Percentiles rank a stretch among this genome's conserved stretches.
Conservation (phyloP, 2,329 filamentous ascomycete genomes). For the Pseudogymnoascus sp. region DNA sequence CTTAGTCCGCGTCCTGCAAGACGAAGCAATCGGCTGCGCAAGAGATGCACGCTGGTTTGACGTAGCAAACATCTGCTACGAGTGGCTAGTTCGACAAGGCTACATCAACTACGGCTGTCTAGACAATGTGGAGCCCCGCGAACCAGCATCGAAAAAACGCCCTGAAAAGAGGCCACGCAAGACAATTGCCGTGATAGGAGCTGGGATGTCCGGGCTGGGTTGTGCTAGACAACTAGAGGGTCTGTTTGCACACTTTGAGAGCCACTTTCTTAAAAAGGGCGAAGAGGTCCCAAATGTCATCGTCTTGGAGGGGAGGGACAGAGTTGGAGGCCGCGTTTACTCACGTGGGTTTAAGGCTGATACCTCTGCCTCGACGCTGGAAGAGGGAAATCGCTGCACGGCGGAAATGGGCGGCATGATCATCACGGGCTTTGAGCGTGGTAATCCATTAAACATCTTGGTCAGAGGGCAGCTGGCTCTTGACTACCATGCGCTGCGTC, state of each 20-base stretch:
- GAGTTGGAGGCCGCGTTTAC: slow-evolving; percentile 88
- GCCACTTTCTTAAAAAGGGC: slow-evolving; percentile 54
- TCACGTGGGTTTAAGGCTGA: slow-evolving; percentile 58
- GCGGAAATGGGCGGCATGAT: slow-evolving; percentile 98
- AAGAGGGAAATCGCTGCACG: slow-evolving; percentile 59
- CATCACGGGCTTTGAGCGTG: slow-evolving; percentile 90
- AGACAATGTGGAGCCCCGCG: slow-evolving; percentile 44
- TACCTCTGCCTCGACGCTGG: slow-evolving; percentile 39
- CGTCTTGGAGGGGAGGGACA: slow-evolving; percentile 75
- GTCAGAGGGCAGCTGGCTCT: slow-evolving; percentile 85
- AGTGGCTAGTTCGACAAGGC: slow-evolving; percentile 84
- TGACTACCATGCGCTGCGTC: slow-evolving; percentile 71
- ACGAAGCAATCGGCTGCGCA: slow-evolving; percentile 86
- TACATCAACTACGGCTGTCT: slow-evolving; percentile 97
- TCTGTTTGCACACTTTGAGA: slow-evolving; percentile 72
- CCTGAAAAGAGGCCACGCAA: slow-evolving; percentile 46
- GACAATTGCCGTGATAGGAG: slow-evolving; percentile 80
- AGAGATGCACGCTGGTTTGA: slow-evolving; percentile 84
- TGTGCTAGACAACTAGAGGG: slow-evolving; percentile 86
- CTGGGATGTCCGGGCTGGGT: slow-evolving; percentile 87
- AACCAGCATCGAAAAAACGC: slow-evolving; percentile 29
- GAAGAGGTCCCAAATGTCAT: slow-evolving; percentile 68
- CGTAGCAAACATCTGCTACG: slow-evolving; percentile 77
- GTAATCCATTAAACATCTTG: slow-evolving; percentile 87
- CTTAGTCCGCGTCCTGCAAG: slow-evolving; percentile 67